Conservation (phyloP, 192 early-diverging fungal genomes). For the Lobosporangium transversale region DNA sequence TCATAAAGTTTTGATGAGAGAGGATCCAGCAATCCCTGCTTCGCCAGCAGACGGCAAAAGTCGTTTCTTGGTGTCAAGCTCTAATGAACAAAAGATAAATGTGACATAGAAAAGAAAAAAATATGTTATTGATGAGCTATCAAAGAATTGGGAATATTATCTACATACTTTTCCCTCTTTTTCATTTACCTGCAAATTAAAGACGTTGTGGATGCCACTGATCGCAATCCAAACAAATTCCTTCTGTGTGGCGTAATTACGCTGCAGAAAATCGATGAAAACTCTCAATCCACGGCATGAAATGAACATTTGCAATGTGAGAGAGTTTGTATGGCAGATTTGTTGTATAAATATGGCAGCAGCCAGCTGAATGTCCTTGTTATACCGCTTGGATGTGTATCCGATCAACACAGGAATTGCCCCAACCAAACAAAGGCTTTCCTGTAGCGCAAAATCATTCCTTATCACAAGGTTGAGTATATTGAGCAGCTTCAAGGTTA, state of each 20-base stretch:
- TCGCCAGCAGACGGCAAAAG: conserved; percentile 64
- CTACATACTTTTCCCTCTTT: no score
- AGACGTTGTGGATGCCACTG: conserved; percentile 61
- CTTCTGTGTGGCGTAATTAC: conserved; percentile 56
- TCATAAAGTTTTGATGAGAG: conserved; percentile 54
- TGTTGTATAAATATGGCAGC: conserved; percentile 62
- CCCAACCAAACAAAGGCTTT: conserved; percentile 64
- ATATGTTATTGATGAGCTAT: no score
- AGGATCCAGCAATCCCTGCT: conserved; percentile 59
- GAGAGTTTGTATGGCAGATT: conserved; percentile 57
- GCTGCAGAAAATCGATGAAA: conserved; percentile 60
- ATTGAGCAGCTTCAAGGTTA: conserved; percentile 41
- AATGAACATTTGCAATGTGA: conserved; percentile 68
- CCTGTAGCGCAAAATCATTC: conserved; percentile 55
- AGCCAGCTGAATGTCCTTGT: conserved; percentile 55
- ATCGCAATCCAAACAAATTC: conserved; percentile 64
- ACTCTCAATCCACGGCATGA: conserved; percentile 64
- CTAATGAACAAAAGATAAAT: conserved; percentile 16
- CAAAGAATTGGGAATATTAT: no score
- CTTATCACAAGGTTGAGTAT: conserved; percentile 56
- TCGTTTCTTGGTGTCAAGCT: conserved; percentile 66
- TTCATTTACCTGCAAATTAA: conserved; percentile 63
- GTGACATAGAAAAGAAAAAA: neutral
- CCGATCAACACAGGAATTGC: conserved; percentile 61
- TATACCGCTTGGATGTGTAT: conserved; percentile 53